phyloP scores from a whole-genome alignment of 2,329 filamentous ascomycete species.

The Cladosporium sp. region DNA sequence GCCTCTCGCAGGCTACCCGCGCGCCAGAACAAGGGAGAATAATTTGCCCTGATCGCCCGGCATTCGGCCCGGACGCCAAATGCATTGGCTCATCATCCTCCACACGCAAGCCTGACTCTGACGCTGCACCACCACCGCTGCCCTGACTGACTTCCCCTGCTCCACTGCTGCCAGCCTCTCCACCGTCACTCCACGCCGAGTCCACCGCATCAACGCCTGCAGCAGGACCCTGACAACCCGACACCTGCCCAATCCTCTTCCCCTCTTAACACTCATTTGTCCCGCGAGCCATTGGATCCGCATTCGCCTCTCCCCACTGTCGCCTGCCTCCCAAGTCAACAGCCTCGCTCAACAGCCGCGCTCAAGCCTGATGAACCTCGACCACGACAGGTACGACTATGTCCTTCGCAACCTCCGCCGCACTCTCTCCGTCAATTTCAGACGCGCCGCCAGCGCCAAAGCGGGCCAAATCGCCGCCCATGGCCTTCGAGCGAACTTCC shows the following conservation, averaged over 20 bases:
- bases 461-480: constrained; percentile 31
- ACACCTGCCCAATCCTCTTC: not conserved
- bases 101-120: not conserved
- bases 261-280: not conserved
- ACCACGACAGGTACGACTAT: constrained; percentile 3
- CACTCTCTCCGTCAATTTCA: not conserved
- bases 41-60: not conserved
- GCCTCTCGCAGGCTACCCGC: too few species aligned
- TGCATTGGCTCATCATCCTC: not conserved
- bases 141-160: not conserved
- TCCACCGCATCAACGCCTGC: not conserved
- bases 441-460: not conserved
- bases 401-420: constrained; percentile 1
- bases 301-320: not conserved
- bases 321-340: not conserved
- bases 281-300: not conserved
- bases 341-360: not conserved
- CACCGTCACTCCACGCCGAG: not conserved
- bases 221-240: not conserved
- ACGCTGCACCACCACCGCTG: not conserved
- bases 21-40: not conserved
- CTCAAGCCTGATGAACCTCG: not conserved
- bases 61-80: not conserved
- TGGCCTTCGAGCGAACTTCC: constrained; percentile 32
- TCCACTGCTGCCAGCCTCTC: not conserved